Base-by-base conservation (phyloP, 371 early-diverging fungal species). In the Entomophthora muscae region DNA sequence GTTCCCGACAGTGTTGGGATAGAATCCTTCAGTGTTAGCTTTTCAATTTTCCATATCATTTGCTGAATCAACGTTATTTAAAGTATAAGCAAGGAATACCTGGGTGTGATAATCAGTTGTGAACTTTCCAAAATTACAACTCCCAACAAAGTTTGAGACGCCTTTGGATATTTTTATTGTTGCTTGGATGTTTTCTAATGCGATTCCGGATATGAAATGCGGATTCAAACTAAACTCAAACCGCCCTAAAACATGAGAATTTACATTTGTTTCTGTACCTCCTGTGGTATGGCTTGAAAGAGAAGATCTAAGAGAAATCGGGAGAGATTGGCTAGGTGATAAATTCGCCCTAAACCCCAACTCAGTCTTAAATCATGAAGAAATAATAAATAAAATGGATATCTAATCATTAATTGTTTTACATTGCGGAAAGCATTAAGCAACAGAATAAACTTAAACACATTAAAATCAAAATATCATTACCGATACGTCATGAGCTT, bases 401-500 rank as follows among this genome's bases (percentile, higher is more conserved):
- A 24, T 17, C 12, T 26, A 17, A 52, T 55, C 29, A 24, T 24
- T 1, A 1, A 32, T 54, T 52, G 3, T 27, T 30, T 7, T 53
- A 22, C 1, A 51, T 30, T 31, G 29, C 33, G 22, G 32, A n/a
- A 13, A 32, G 5, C n/a, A n/a, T 51, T 51, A 51, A n/a, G 52
- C 17, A 17, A 23, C 22, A 54, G 21, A 22, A 54, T 22, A 7
- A 54, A n/a, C 26, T 54, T 23, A 7, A 54, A 54, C 7, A 17
- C 54, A 12, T 12, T 52, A 52, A 62, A 26, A 2, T 52, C n/a
- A 2, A 51, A 10, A 12, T 52, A 10, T 7, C 21, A 2, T 30
- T 73, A 83, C 83, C 81, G 77, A 69, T 90, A 94, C 12, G 83
- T 84, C 82, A 90, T 86, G 51, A 93, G 78, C 63, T 84, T 89